Percentiles rank a stretch among this genome's conserved stretches.
Evolutionary conservation across 805 yeast genomes (phyloP).

Genomic region (Saccharomycopsis guyanensis): DNA sequence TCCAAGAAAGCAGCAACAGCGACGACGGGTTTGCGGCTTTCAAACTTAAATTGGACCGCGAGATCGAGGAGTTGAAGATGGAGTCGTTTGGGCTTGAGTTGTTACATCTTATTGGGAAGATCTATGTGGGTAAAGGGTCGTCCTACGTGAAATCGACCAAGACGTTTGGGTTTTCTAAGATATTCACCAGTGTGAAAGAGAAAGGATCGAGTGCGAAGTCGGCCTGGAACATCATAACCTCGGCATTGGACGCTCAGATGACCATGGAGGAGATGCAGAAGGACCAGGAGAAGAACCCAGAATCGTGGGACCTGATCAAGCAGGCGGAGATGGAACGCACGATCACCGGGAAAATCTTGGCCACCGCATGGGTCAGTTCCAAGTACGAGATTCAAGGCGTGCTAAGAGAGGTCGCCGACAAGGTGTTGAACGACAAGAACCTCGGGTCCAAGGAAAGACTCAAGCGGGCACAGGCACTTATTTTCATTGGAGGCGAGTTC

Average conservation of each 20-base stretch:
- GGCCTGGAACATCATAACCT: constrained; percentile 71
- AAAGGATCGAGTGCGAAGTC: constrained; percentile 79
- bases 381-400: constrained; percentile 76
- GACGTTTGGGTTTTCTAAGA: constrained; percentile 80
- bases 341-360: constrained; percentile 81
- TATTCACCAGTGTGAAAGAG: constrained; percentile 73
- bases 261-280: constrained; percentile 67
- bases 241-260: constrained; percentile 83
- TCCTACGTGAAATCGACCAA: constrained; percentile 68
- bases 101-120: constrained; percentile 72
- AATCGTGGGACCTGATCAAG: constrained; percentile 47
- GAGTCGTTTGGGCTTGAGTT: constrained; percentile 94
- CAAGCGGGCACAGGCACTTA: constrained; percentile 73
- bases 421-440: constrained; percentile 60
- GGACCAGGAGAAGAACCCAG: constrained; percentile 50
- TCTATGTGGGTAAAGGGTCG: constrained; percentile 68
- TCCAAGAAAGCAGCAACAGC: constrained; percentile 37
- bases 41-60: constrained; percentile 43
- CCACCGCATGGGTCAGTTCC: constrained; percentile 94
- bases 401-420: constrained; percentile 76
- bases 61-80: constrained; percentile 76
- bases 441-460: constrained; percentile 55
- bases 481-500: constrained; percentile 65
- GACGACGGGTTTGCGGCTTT: constrained; percentile 43
- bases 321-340: constrained; percentile 73